These are phyloP conservation scores for Apiotrichum laibachii DNA, from an alignment of 1,284 basidiomycete genomes.

Conservation along the genomic window DNA sequence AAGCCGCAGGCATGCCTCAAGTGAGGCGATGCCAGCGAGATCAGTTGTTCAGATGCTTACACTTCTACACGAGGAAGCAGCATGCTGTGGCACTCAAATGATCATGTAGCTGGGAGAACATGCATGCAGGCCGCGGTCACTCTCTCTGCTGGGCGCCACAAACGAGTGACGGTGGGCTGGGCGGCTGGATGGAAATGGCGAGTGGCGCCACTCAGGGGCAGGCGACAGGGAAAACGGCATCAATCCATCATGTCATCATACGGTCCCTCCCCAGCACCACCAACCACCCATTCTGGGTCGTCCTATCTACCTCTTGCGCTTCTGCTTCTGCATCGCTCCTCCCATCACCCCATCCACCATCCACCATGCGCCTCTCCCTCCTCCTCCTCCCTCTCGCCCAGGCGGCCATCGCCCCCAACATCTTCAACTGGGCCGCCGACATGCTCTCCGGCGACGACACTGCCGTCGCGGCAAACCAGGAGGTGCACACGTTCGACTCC, in stretches of 20 bases:
- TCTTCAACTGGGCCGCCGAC: constrained; percentile 31
- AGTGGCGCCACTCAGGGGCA: constrained; percentile 3
- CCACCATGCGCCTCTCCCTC: constrained; percentile 28
- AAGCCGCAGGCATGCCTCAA: too few relatives aligned
- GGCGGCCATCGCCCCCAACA: constrained; percentile 30
- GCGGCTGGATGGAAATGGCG: too few relatives aligned
- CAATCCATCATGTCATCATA: neutral
- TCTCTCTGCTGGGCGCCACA: too few relatives aligned
- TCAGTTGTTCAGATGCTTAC: too few relatives aligned
- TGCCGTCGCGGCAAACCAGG: constrained; percentile 20
- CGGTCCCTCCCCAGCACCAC: neutral
- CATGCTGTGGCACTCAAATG: too few relatives aligned
- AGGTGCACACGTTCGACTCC: constrained; percentile 40
- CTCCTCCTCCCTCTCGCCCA: constrained; percentile 28
- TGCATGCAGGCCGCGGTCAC: too few relatives aligned
- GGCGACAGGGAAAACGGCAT: neutral
- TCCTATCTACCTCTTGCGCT: neutral
- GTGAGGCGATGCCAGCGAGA: too few relatives aligned
- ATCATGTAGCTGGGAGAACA: too few relatives aligned
- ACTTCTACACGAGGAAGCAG: too few relatives aligned
- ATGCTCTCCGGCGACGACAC: constrained; percentile 24
- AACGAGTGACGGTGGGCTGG: too few relatives aligned
- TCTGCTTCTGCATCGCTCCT: neutral
- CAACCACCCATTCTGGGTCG: neutral
- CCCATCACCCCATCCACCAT: constrained; percentile 19